Percentiles rank a stretch among this genome's conserved stretches.
These are phyloP conservation scores for Phyllosticta citrichinensis DNA, from an alignment of 2,329 filamentous ascomycete genomes.

Conservation along the genomic window DNA sequence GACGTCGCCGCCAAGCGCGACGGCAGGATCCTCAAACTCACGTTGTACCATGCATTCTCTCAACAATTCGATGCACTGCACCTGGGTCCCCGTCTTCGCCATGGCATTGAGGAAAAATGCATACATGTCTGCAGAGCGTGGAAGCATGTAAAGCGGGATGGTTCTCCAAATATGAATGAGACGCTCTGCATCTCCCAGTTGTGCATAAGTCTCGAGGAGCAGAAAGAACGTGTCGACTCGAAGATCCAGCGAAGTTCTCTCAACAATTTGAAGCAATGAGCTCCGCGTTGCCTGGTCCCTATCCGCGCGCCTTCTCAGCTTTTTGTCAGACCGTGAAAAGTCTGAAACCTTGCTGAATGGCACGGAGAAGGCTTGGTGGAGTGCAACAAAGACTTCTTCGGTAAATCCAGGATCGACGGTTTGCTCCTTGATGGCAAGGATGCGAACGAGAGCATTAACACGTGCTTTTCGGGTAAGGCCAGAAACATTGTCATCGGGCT, in stretches of 20 bases:
- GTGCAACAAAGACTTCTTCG: conserved; percentile 38
- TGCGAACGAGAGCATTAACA: conserved; percentile 21
- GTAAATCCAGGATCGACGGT: conserved; percentile 28
- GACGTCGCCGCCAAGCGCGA: conserved; percentile 37
- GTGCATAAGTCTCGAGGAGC: conserved; percentile 32
- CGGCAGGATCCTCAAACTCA: conserved; percentile 42
- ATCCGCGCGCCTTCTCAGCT: background rate
- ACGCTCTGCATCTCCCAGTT: conserved; percentile 40
- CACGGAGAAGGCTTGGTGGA: conserved; percentile 23
- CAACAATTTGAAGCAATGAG: conserved; percentile 11
- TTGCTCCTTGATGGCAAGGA: background rate
- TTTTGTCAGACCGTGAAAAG: background rate
- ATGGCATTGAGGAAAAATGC: conserved; percentile 42
- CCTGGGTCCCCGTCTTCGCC: conserved; percentile 34
- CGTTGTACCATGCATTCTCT: conserved; percentile 52
- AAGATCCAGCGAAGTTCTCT: conserved; percentile 16
- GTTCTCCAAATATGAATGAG: conserved; percentile 54
- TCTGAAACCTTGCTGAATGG: conserved; percentile 9
- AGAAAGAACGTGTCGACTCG: conserved; percentile 23
- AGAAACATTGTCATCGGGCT: conserved; percentile 26
- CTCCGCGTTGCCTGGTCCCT: background rate
- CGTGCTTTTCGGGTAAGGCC: conserved; percentile 32
- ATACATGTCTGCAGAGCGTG: conserved; percentile 48
- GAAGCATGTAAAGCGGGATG: conserved; percentile 39
- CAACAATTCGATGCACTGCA: conserved; percentile 38